phyloP scores from a whole-genome alignment of 140 eudicot species.

The Flaveria floridana region DNA sequence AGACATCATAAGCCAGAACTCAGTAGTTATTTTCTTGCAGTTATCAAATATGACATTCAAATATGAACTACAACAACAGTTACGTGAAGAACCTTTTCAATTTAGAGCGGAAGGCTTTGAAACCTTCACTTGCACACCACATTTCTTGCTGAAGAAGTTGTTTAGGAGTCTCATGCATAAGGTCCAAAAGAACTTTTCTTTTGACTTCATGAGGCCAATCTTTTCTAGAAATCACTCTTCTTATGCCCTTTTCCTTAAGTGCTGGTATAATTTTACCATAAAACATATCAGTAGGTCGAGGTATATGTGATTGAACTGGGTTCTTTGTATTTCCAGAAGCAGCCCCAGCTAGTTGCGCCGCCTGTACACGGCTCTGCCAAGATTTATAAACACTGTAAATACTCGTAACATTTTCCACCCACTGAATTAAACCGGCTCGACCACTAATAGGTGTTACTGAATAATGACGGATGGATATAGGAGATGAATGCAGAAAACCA shows the following conservation, averaged over 20 bases:
- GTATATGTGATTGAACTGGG: slow-evolving; percentile 68
- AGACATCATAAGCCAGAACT: slow-evolving; percentile 5
- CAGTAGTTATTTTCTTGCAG: slow-evolving; percentile 1
- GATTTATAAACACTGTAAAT: slow-evolving; percentile 86
- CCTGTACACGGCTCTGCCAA: slow-evolving; percentile 87
- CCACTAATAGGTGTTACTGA: slow-evolving; percentile 99
- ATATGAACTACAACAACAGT: slow-evolving; percentile 16
- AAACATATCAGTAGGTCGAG: slow-evolving; percentile 96
- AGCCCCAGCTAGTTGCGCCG: slow-evolving; percentile 61
- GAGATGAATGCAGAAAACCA: slow-evolving; percentile 71
- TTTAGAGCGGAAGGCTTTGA: slow-evolving; percentile 87
- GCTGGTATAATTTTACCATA: slow-evolving; percentile 99
- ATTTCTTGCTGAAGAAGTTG: slow-evolving; percentile 95
- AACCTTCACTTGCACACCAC: slow-evolving; percentile 99
- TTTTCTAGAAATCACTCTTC: slow-evolving; percentile 91
- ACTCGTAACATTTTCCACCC: slow-evolving; percentile 96
- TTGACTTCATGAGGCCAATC: slow-evolving; percentile 99
- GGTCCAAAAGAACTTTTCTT: slow-evolving; percentile 87
- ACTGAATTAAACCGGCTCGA: slow-evolving; percentile 95
- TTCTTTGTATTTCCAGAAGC: slow-evolving; percentile 52
- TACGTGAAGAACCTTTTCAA: slow-evolving; percentile 55
- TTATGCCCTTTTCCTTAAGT: slow-evolving; percentile 92
- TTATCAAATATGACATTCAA: slow-evolving; percentile 18
- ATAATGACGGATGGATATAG: slow-evolving; percentile 70
- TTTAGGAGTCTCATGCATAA: slow-evolving; percentile 93